Evolutionary conservation across 208 protist genomes (phyloP).

Genomic region (Spongospora subterranea): DNA sequence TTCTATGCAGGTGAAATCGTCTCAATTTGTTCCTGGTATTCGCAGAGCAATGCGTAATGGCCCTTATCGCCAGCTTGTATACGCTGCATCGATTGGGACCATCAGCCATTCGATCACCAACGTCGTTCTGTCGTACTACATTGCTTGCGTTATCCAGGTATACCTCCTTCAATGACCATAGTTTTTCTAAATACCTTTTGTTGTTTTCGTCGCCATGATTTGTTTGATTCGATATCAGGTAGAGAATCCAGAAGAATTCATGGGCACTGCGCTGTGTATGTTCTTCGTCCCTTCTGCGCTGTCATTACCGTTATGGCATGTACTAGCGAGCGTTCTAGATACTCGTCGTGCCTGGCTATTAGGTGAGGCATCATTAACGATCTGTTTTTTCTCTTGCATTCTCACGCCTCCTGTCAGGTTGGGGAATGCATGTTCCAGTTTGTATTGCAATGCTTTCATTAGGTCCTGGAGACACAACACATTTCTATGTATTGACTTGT

Average conservation of each 20-base stretch:
- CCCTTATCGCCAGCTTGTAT: not conserved
- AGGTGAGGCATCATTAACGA: not conserved
- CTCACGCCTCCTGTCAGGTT: not conserved
- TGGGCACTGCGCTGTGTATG: not conserved
- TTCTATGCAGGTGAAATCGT: conserved; percentile 40
- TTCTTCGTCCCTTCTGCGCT: conserved; percentile 38
- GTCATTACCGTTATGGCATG: conserved; percentile 32
- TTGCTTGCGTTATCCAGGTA: conserved; percentile 30
- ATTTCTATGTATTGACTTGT: not conserved
- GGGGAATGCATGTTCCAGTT: not conserved
- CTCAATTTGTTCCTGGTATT: conserved; percentile 39
- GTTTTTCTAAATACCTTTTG: too few species aligned
- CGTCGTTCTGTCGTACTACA: not conserved
- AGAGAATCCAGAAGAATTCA: not conserved
- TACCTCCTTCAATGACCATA: not conserved
- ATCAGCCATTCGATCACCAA: conserved; percentile 19
- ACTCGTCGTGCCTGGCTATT: conserved; percentile 27
- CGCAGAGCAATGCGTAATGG: conserved; percentile 12
- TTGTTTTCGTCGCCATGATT: too few species aligned
- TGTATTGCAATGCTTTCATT: not conserved
- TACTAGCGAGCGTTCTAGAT: not conserved
- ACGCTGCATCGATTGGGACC: conserved; percentile 24
- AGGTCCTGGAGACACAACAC: not conserved
- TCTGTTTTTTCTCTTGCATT: not conserved
- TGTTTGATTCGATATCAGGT: not conserved